These are phyloP conservation scores for Tolypocladium cylindrosporum DNA, from an alignment of 2,329 filamentous ascomycete genomes.

Conservation along the genomic window DNA sequence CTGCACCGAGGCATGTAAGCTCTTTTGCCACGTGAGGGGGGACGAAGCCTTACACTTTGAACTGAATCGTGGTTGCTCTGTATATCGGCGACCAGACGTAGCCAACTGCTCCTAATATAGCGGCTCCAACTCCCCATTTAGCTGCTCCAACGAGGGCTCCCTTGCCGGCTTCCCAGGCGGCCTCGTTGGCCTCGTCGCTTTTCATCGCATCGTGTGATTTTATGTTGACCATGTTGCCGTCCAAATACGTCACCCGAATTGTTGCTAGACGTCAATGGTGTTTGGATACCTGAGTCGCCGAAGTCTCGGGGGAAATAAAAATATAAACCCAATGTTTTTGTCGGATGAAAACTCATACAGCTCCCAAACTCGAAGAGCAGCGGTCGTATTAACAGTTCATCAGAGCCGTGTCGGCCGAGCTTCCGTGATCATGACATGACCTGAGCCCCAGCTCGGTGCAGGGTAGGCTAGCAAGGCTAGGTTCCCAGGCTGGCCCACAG, in stretches of 20 bases:
- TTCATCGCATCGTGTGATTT: constrained; percentile 46
- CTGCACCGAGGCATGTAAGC: constrained; percentile 28
- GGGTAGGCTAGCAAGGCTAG: not conserved
- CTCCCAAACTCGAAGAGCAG: not conserved
- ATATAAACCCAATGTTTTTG: not conserved
- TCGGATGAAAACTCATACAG: not conserved
- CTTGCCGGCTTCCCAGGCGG: constrained; percentile 60
- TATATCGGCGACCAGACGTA: constrained; percentile 62
- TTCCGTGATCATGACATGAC: not conserved
- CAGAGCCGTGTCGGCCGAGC: not conserved
- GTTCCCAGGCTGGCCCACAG: not conserved
- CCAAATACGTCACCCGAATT: not conserved
- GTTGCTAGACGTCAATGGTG: not conserved
- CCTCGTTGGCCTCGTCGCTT: constrained; percentile 56
- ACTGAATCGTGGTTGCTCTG: constrained; percentile 61
- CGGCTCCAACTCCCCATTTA: constrained; percentile 63
- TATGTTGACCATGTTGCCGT: constrained; percentile 20
- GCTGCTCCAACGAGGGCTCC: constrained; percentile 58
- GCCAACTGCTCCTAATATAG: constrained; percentile 50
- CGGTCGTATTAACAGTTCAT: not conserved
- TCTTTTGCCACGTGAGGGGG: not conserved
- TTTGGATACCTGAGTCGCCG: not conserved
- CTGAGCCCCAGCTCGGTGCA: not conserved
- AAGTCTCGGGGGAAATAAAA: not conserved
- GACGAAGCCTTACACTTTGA: constrained; percentile 55